Conservation (phyloP, 208 protist genomes). For the Acanthamoeba royreba region DNA sequence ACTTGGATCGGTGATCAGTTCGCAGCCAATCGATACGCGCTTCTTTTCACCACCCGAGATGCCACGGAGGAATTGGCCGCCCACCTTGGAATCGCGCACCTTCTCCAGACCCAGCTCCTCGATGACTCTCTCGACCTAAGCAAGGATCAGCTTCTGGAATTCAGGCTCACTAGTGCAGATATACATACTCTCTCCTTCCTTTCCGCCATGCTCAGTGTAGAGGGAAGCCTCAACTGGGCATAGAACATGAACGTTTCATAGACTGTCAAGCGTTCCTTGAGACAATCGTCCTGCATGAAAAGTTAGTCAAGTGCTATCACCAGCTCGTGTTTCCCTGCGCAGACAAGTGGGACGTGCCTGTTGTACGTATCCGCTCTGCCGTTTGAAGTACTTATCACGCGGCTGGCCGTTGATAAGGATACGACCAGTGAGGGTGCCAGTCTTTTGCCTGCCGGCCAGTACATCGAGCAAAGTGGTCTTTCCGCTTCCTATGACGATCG, state of each 20-base stretch:
- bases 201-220: neutral
- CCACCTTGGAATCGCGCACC: neutral
- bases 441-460: neutral
- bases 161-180: neutral
- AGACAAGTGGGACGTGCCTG: neutral
- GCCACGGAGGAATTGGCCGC: neutral
- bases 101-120: conserved; percentile 38
- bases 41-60: conserved; percentile 38
- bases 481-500: neutral
- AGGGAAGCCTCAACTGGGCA: conserved; percentile 38
- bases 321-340: neutral
- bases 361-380: neutral
- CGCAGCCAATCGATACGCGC: neutral
- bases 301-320: neutral
- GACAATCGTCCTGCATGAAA: conserved; percentile 50
- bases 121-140: neutral
- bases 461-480: conserved; percentile 14
- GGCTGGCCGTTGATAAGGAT: neutral
- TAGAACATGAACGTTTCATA: conserved; percentile 42
- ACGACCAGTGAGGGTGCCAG: neutral
- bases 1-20: conserved; percentile 36
- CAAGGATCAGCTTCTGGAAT: neutral
- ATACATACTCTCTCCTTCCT: neutral
- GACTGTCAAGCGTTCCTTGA: conserved; percentile 48
- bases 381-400: neutral